Evolutionary conservation across 805 yeast species (phyloP).

Genomic region (Yamadazyma ubonensis): DNA sequence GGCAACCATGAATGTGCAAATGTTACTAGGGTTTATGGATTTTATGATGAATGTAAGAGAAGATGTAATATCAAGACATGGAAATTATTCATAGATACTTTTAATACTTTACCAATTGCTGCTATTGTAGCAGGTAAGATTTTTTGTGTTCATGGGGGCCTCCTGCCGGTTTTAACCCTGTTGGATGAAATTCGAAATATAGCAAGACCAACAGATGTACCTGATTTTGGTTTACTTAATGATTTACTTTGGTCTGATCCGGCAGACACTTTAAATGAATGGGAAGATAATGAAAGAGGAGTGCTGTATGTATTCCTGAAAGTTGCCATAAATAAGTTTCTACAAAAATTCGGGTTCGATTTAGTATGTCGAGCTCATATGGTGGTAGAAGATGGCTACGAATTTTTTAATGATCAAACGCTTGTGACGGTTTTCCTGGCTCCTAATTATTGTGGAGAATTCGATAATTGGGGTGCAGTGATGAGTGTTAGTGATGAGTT

Average conservation of each 20-base stretch:
- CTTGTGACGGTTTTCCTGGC: constrained; percentile 80
- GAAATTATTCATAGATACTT: constrained; percentile 91
- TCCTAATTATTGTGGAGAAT: constrained; percentile 83
- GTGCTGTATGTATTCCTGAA: constrained; percentile 78
- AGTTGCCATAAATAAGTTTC: constrained; percentile 75
- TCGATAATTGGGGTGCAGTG: constrained; percentile 87
- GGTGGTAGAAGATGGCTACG: constrained; percentile 90
- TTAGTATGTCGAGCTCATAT: constrained; percentile 83
- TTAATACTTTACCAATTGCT: constrained; percentile 92
- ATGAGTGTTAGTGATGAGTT: constrained; percentile 95
- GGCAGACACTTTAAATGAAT: constrained; percentile 75
- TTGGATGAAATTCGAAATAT: constrained; percentile 75
- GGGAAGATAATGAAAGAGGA: constrained; percentile 88
- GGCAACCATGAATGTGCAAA: constrained; percentile 98
- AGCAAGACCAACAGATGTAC: constrained; percentile 82
- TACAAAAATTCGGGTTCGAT: constrained; percentile 73
- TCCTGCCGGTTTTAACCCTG: constrained; percentile 68
- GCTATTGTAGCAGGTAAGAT: constrained; percentile 95
- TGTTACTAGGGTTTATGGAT: constrained; percentile 94
- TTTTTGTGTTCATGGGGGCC: constrained; percentile 86
- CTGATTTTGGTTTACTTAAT: constrained; percentile 75
- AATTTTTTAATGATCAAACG: constrained; percentile 72
- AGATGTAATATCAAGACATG: constrained; percentile 89
- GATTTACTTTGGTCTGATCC: constrained; percentile 86
- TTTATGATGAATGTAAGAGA: constrained; percentile 96